phyloP scores from a whole-genome alignment of 805 yeast species.

The Ogataea neopini region DNA sequence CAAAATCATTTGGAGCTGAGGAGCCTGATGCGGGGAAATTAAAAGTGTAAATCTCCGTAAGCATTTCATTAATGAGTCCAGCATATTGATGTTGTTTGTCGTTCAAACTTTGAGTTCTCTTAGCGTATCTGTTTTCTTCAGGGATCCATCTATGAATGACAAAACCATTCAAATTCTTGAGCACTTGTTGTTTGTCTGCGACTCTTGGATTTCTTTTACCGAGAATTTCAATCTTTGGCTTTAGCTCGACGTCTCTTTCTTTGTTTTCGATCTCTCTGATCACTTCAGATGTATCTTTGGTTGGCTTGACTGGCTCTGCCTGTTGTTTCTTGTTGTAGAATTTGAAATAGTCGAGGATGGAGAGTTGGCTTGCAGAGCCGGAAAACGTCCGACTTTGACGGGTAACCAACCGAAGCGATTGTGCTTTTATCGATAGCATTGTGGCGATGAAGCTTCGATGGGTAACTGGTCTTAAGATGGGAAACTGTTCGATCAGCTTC shows the following conservation, averaged over 20 bases:
- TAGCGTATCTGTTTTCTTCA: conserved; percentile 18
- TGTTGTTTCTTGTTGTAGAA: conserved; percentile 31
- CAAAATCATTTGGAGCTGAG: not conserved
- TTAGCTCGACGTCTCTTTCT: conserved; percentile 15
- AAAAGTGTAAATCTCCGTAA: conserved; percentile 18
- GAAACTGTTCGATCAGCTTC: not conserved
- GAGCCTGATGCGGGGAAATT: conserved; percentile 6
- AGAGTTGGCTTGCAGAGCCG: conserved; percentile 13
- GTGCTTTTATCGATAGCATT: conserved; percentile 3
- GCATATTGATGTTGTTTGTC: conserved; percentile 12
- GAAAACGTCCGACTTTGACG: conserved; percentile 15
- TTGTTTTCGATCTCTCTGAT: conserved; percentile 32
- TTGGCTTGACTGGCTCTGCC: conserved; percentile 18
- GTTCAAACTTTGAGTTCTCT: conserved; percentile 4
- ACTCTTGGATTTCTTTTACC: conserved; percentile 33
- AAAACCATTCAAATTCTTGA: conserved; percentile 33
- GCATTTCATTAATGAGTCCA: conserved; percentile 17
- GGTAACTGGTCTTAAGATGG: not conserved
- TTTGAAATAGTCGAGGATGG: conserved; percentile 36
- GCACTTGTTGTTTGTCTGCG: conserved; percentile 23
- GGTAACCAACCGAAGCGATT: not conserved
- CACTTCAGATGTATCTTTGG: conserved; percentile 29
- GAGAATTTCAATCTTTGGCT: conserved; percentile 29
- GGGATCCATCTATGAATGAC: conserved; percentile 35
- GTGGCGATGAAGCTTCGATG: not conserved